Evolutionary conservation across 495 filamentous ascomycete genomes (phyloP).

Genomic region (Hypomontagnella submonticulosa): DNA sequence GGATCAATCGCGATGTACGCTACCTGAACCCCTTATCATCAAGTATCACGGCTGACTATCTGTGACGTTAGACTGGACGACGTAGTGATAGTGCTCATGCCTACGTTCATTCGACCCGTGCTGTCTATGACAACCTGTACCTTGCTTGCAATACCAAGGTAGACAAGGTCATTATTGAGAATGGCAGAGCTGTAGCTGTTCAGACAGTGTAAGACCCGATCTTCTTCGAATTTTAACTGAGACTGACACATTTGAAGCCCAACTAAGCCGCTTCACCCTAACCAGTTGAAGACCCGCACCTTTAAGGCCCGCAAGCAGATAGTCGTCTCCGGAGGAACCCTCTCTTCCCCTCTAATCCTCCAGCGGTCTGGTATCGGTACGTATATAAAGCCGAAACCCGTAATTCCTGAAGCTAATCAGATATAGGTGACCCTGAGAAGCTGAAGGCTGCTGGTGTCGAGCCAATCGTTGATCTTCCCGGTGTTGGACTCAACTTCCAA

Average conservation of each 20-base stretch:
- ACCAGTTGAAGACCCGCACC: constrained; percentile 61
- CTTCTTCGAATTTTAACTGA: not conserved
- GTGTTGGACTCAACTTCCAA: constrained; percentile 85
- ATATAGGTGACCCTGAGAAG: constrained; percentile 71
- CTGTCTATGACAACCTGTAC: constrained; percentile 75
- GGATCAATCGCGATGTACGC: constrained; percentile 75
- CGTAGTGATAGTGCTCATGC: constrained; percentile 81
- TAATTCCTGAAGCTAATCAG: constrained; percentile 22
- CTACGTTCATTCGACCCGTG: constrained; percentile 75
- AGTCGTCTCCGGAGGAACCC: constrained; percentile 80
- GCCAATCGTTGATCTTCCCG: constrained; percentile 80
- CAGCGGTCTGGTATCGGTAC: constrained; percentile 75
- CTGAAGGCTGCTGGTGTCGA: constrained; percentile 74
- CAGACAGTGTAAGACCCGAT: constrained; percentile 55
- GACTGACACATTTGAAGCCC: constrained; percentile 42
- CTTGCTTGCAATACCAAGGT: constrained; percentile 83
- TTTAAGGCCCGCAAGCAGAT: constrained; percentile 82
- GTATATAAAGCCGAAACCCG: not conserved
- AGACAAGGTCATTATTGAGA: constrained; percentile 82
- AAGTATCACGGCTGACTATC: constrained; percentile 18
- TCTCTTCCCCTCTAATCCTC: constrained; percentile 81
- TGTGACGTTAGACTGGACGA: constrained; percentile 63
- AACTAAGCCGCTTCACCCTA: constrained; percentile 54
- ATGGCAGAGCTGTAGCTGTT: constrained; percentile 72
- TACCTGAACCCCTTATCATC: not conserved